Conservation (phyloP, 805 yeast species). For the Starmerella sirachaensis region DNA sequence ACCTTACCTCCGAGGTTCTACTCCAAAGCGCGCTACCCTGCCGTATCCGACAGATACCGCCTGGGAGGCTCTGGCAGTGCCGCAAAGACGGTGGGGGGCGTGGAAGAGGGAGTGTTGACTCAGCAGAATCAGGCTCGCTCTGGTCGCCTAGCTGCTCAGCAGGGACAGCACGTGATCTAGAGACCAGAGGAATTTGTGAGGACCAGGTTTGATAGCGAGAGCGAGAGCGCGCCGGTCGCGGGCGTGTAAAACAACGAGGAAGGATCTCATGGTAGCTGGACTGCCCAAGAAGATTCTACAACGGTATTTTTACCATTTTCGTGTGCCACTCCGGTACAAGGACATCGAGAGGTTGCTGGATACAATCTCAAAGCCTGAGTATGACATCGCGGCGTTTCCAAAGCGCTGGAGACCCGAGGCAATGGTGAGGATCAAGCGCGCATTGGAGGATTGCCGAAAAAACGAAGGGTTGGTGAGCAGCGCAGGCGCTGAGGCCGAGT, state of each 20-base stretch:
- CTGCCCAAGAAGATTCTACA: conserved; percentile 18
- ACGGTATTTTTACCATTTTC: conserved; percentile 16
- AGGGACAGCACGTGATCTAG: too few relatives aligned
- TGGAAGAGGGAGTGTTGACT: too few relatives aligned
- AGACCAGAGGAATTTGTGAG: too few relatives aligned
- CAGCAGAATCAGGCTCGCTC: too few relatives aligned
- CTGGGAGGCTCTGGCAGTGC: too few relatives aligned
- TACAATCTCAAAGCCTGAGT: conserved; percentile 6
- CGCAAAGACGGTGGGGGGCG: too few relatives aligned
- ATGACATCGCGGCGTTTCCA: conserved; percentile 30
- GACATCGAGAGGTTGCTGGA: conserved; percentile 12
- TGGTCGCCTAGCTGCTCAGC: too few relatives aligned
- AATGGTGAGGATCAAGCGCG: conserved; percentile 54
- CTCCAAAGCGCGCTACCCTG: too few relatives aligned
- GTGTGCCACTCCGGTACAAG: conserved; percentile 15
- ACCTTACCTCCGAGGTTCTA: too few relatives aligned
- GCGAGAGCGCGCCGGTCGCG: too few relatives aligned
- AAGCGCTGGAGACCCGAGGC: conserved; percentile 41
- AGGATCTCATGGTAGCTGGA: conserved; percentile 15
- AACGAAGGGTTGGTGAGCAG: conserved; percentile 49
- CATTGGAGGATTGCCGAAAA: conserved; percentile 48
- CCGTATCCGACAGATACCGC: too few relatives aligned
- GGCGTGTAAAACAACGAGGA: neutral
- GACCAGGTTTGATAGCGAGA: too few relatives aligned
- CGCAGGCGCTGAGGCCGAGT: conserved; percentile 50